Evolutionary conservation across 2,329 filamentous ascomycete genomes (phyloP).

Genomic region (Neonectria sp.): DNA sequence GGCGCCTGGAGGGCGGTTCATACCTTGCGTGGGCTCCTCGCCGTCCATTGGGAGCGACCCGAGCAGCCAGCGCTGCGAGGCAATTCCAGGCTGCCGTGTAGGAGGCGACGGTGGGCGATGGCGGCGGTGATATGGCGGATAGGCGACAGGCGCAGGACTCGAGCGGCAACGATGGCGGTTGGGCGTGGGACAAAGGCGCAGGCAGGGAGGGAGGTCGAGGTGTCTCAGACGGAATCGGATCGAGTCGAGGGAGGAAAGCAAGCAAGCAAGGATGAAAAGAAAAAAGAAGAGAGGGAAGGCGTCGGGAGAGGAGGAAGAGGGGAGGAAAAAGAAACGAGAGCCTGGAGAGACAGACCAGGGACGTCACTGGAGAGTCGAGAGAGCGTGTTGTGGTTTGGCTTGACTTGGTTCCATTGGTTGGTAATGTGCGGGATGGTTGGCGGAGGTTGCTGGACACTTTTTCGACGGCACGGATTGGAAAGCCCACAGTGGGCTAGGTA

Average conservation of each 20-base stretch:
- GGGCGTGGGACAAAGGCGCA: constrained; percentile 26
- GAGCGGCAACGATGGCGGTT: constrained; percentile 27
- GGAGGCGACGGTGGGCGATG: constrained; percentile 27
- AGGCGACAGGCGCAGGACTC: constrained; percentile 35
- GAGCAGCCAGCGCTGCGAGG: constrained; percentile 47
- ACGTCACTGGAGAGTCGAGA: constrained; percentile 18
- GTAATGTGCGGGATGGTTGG: constrained; percentile 1
- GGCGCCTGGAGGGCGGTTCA: constrained; percentile 25
- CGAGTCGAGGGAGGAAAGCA: constrained; percentile 20
- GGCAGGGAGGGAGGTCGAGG: constrained; percentile 14
- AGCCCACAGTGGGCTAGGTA: neutral
- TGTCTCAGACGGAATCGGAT: constrained; percentile 30
- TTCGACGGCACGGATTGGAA: neutral
- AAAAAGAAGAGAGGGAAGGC: constrained; percentile 21
- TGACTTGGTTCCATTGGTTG: constrained; percentile 15
- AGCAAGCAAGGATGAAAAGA: constrained; percentile 9
- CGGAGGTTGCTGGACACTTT: constrained; percentile 7
- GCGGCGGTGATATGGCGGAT: constrained; percentile 18
- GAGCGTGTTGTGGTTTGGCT: constrained; percentile 10
- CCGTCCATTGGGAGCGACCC: constrained; percentile 59
- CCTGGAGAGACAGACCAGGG: constrained; percentile 16
- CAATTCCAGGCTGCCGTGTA: constrained; percentile 38
- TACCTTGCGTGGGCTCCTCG: constrained; percentile 62
- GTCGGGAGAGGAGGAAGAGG: constrained; percentile 29
- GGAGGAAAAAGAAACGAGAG: constrained; percentile 31